A percentile compares a stretch with the other conserved stretches of the same genome.
Conservation (phyloP, 805 yeast genomes). For the Kodamaea kaohsiungensis region DNA sequence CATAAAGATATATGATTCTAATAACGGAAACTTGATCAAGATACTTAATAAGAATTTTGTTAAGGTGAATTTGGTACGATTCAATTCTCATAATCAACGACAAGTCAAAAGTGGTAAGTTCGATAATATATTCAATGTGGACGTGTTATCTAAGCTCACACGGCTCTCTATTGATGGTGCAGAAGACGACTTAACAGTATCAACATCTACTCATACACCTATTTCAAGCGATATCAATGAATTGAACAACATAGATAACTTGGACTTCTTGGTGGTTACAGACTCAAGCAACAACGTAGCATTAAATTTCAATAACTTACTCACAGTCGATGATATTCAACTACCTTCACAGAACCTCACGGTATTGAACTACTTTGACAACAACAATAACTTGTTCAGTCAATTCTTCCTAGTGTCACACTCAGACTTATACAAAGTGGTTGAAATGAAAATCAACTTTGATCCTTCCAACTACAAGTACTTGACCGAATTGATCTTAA, state of each 20-base stretch:
- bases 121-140: slow-evolving; percentile 27
- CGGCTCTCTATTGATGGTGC: slow-evolving; percentile 22
- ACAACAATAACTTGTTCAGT: slow-evolving; percentile 21
- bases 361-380: slow-evolving; percentile 21
- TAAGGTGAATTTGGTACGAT: slow-evolving; percentile 19
- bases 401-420: slow-evolving; percentile 27
- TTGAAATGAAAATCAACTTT: slow-evolving; percentile 17
- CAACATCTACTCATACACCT: slow-evolving; percentile 2
- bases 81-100: slow-evolving; percentile 15
- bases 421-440: slow-evolving; percentile 13
- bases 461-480: slow-evolving; percentile 10
- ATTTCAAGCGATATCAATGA: slow-evolving; percentile 14
- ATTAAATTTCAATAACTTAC: slow-evolving; percentile 31
- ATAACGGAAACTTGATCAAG: slow-evolving; percentile 44
- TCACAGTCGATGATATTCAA: slow-evolving; percentile 27
- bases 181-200: background rate
- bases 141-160: slow-evolving; percentile 36
- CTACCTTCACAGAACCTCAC: slow-evolving; percentile 17
- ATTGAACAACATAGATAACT: slow-evolving; percentile 7
- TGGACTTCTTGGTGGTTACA: slow-evolving; percentile 28
- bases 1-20: slow-evolving; percentile 46
- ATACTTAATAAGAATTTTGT: slow-evolving; percentile 19
- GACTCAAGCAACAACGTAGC: slow-evolving; percentile 24
- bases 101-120: slow-evolving; percentile 4
- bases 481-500: slow-evolving; percentile 23